Base-by-base conservation (phyloP, 73 alveolate genomes). In the Tetrahymena borealis region DNA sequence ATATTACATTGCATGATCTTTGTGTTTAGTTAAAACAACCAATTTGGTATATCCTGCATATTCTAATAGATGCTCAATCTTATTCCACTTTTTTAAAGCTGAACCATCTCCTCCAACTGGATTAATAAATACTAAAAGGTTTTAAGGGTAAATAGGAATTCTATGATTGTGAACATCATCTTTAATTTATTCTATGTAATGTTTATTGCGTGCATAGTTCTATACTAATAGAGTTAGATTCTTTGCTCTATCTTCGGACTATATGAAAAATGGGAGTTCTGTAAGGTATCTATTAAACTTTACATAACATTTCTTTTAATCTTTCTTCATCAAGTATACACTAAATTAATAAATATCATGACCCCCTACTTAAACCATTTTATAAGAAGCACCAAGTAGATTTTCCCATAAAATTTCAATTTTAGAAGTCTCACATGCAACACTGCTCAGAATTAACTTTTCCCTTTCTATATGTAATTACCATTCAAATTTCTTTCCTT, bases 81-180 rank as follows among this genome's bases (percentile, higher is more conserved):
- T 93, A 93, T 93, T 79, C 95, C 95, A 93, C 39, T 93, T 92
- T 93, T 39, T 79, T 31, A 38, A 13, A 85, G 95, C 95, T 39
- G 90, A 91, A 24, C 95, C 95, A 79, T 78, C 91, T 24, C 95
- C 95, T 39, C 93, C 78, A 6, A 92, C 95, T 12, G 95, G 95
- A 93, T 93, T 93, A 2, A 93, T 92, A 85, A 93, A 93, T 4
- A 93, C 95, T 11, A 93, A 90, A 16, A 93, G 43, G 9, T 60
- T 60, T 60, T 60, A 24, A 1, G 85, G 85, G 37, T 24, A 60
- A 60, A 24, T 35, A 60, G 85, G 85, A 24, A 60, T n/a, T 60
- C 28, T 60, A 24, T 60, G n/a, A 24, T 60, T 10, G 85, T 20
- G 85, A 3, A 60, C n/a, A 60, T 60, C 85, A 24, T 60, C n/a